Evolutionary conservation across 164 flowering plant species (phyloP), one percentile per base, ranked within the genome.

Genomic region (Saururus chinensis): DNA sequence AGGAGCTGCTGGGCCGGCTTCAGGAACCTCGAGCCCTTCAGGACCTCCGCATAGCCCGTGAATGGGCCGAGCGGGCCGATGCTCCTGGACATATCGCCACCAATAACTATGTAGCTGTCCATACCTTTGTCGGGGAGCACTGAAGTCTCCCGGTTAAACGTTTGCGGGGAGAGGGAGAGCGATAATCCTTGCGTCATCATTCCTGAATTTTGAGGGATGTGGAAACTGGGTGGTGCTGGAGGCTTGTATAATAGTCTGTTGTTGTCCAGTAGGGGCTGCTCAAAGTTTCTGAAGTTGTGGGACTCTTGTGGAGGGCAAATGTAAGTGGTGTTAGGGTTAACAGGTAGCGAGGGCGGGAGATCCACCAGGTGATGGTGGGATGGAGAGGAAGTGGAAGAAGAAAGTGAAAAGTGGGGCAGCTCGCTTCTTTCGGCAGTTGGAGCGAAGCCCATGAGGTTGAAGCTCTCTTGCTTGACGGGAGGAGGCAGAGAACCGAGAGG

Each of bases 1-100:
- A 92, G 72, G 66, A 92, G 75, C 73, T 80, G 81, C 70, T 87
- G 88, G 0, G 98, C 89, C 19, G 98, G 98, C 71, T 75, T 81
- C 77, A 92, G 70, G 64, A 88, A 92, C 70, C 80, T 84, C 17
- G 98, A 92, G 7, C 80, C 78, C 68, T 77, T 85, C 68, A 92
- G 55, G 37, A 92, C 76, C 58, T 84, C 76, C n/a, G 96, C 82
- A 57, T 86, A 92, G 9, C 98, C 98, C 1, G 95, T 85, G 55
- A 89, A 88, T 0, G 92, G 95, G 7, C 96, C 95, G 1, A 88
- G 75, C 22, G 93, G 92, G 3, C 72, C 77, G 19, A 78, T 55
- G 63, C 74, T 73, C 56, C 80, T 66, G 9, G 76, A 71, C 10
- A 63, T 62, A 26, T 66, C 77, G 49, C 56, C 57, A 67, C 12